These are phyloP conservation scores for Aspergillus jensenii DNA, from an alignment of 2,329 filamentous ascomycete species.

Conservation along the genomic window DNA sequence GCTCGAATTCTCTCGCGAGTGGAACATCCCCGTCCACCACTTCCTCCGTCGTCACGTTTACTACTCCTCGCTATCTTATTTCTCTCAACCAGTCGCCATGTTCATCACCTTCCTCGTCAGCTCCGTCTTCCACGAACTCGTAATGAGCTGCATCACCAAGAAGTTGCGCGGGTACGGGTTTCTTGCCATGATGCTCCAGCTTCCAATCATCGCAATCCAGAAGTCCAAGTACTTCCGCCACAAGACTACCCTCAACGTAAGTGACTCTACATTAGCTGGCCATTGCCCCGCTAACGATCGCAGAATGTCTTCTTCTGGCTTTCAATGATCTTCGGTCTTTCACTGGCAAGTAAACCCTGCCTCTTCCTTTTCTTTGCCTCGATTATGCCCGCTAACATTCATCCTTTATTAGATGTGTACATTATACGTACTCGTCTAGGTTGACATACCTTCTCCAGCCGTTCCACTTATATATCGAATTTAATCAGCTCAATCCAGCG, in stretches of 20 bases:
- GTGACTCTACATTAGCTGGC: constrained; percentile 12
- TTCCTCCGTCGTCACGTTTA: constrained; percentile 96
- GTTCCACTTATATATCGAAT: background rate
- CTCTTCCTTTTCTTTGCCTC: background rate
- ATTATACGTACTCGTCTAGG: constrained; percentile 58
- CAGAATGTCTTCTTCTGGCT: constrained; percentile 84
- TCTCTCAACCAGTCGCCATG: constrained; percentile 76
- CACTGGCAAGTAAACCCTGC: constrained; percentile 60
- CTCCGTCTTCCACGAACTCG: constrained; percentile 85
- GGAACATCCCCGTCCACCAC: constrained; percentile 97
- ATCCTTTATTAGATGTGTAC: constrained; percentile 55
- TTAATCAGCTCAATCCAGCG: background rate
- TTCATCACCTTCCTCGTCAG: constrained; percentile 89
- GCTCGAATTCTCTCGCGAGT: constrained; percentile 94
- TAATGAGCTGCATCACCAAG: constrained; percentile 98
- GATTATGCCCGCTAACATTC: background rate
- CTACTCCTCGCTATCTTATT: constrained; percentile 71
- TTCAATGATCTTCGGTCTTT: constrained; percentile 84
- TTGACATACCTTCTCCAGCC: background rate
- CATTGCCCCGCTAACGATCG: background rate
- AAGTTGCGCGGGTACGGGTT: constrained; percentile 95
- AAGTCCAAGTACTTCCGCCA: constrained; percentile 73
- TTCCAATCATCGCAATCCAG: constrained; percentile 92
- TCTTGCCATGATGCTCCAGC: constrained; percentile 90
- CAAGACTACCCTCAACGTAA: constrained; percentile 71